Base-by-base conservation (phyloP, 352 stramenopile species). In the Phytopythium mirpurense region DNA sequence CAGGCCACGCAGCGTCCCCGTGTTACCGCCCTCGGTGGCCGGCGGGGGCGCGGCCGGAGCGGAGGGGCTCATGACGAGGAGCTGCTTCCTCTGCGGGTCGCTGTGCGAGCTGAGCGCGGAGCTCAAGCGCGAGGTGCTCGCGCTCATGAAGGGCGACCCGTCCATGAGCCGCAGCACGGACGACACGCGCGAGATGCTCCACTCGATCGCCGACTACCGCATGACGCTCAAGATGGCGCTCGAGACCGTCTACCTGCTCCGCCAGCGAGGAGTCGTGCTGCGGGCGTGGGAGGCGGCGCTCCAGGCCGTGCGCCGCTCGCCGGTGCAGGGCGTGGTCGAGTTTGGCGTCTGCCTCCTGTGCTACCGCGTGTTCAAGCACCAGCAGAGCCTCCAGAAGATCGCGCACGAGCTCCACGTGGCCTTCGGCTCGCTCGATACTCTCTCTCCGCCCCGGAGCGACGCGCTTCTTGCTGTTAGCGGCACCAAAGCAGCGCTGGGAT, bases 201-300 rank as follows among this genome's bases (percentile, higher is more conserved):
- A 67, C 14, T 59, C 62, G 23, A 35, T 78, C 15, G 56, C 71
- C 0, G 73, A 82, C 49, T 90, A 86, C 43, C 65, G 77, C 24
- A 88, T 93, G 81, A 92, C 78, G 10, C 54, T 88, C 44, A 90
- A 86, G 9, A 93, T 92, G 81, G 79, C 72, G 1, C 51, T 79
- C 5, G 69, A 87, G 4, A 90, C 80, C 23, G 72, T 93, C 7
- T 86, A 75, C 36, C 58, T 78, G 15, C 63, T 90, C 35, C 72
- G 80, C 7, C 78, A 91, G 41, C 78, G 83, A 8, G 83, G 75
- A 2, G 56, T 84, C 5, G 50, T 60, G n/a, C 54, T 91, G 0
- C 32, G 63, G 0, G 54, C 63, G 16, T 93, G 83, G 83, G 81
- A 93, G 52, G 60, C 49, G n/a, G 73, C 75, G 0, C 62, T 86